Conservation (phyloP, 2,329 filamentous ascomycete genomes). For the Exophiala viscosa region DNA sequence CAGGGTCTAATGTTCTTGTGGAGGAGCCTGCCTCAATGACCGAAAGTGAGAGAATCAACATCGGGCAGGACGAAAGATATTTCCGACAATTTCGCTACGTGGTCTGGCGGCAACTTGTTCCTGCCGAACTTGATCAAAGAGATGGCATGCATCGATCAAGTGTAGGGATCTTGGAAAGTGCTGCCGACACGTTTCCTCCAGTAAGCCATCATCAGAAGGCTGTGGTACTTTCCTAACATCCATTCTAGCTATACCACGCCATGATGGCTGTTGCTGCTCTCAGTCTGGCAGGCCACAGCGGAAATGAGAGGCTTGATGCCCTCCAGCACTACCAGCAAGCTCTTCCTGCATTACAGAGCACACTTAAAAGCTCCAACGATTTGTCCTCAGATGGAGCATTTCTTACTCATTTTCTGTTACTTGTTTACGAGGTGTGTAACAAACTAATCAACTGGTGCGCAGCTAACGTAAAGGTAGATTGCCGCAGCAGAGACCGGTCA, state of each 20-base stretch:
- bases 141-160: conserved; percentile 32
- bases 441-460: background rate
- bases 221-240: conserved; percentile 14
- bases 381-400: conserved; percentile 56
- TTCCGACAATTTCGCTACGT: conserved; percentile 40
- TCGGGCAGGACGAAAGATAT: conserved; percentile 34
- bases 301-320: conserved; percentile 46
- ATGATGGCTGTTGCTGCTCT: conserved; percentile 58
- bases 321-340: conserved; percentile 55
- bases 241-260: conserved; percentile 51
- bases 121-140: conserved; percentile 28
- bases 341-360: conserved; percentile 46
- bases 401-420: conserved; percentile 55
- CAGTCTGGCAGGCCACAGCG: conserved; percentile 47
- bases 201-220: conserved; percentile 36
- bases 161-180: conserved; percentile 43
- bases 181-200: conserved; percentile 50
- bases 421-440: conserved; percentile 52
- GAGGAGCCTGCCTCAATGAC: conserved; percentile 14
- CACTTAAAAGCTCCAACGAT: conserved; percentile 46
- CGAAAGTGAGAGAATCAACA: background rate
- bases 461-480: conserved; percentile 36
- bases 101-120: conserved; percentile 41
- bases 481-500: conserved; percentile 45
- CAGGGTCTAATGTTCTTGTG: conserved; percentile 11